Conservation (phyloP, 73 alveolate species). For the Paramecium sonneborni region DNA sequence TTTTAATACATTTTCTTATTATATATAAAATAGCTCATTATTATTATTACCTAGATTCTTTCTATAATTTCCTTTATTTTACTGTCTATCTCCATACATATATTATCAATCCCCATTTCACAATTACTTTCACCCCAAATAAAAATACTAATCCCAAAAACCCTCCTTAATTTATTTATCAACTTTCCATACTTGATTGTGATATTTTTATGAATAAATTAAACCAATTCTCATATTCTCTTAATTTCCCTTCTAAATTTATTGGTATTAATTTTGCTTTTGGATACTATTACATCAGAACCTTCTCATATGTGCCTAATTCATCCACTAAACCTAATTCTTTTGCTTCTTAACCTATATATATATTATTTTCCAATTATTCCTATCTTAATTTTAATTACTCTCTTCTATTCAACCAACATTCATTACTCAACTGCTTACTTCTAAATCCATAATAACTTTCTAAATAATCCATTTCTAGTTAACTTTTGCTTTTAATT, state of each 20-base stretch:
- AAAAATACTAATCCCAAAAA: constrained; percentile 21
- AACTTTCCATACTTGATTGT: background rate
- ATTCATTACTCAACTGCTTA: background rate
- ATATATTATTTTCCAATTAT: background rate
- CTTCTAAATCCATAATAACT: background rate
- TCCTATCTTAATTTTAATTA: background rate
- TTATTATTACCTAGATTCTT: background rate
- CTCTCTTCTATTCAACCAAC: background rate
- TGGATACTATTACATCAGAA: background rate
- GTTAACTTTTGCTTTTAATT: background rate
- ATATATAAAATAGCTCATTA: background rate
- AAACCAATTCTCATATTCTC: background rate
- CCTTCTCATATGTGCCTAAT: constrained; percentile 22
- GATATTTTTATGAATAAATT: background rate
- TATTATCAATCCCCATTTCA: constrained; percentile 28
- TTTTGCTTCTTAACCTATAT: constrained; percentile 26
- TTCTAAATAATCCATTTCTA: background rate
- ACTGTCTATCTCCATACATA: background rate
- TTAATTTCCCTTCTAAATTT: background rate
- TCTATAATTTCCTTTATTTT: background rate
- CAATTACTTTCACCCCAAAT: background rate
- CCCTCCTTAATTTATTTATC: background rate
- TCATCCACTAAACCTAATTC: constrained; percentile 32
- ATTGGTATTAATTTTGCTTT: constrained; percentile 19
- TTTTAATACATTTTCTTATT: background rate